phyloP scores from a whole-genome alignment of 345 rosid genomes.

The Boechera divaricarpa region DNA sequence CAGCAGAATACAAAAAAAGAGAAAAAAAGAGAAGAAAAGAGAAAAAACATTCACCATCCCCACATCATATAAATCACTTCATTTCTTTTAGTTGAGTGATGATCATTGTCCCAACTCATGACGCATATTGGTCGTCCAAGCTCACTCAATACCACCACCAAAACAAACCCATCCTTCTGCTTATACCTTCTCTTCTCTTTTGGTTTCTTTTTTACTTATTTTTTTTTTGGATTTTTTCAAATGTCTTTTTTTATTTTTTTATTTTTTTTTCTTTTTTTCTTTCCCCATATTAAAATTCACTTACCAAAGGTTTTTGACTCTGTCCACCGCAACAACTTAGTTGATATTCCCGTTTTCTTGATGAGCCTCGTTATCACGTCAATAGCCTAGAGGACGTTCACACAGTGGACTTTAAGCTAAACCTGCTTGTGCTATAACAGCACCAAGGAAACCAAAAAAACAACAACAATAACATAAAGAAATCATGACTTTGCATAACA shows the following conservation, averaged over 20 bases:
- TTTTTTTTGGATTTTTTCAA: slow-evolving; percentile 22
- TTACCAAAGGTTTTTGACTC: slow-evolving; percentile 38
- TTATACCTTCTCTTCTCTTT: background rate
- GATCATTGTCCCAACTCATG: slow-evolving; percentile 20
- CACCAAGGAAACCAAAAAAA: slow-evolving; percentile 28
- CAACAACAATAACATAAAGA: slow-evolving; percentile 32
- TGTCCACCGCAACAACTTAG: slow-evolving; percentile 31
- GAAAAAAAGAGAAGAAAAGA: background rate
- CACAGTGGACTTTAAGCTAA: slow-evolving; percentile 48
- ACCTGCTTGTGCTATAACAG: slow-evolving; percentile 43
- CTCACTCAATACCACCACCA: slow-evolving; percentile 14
- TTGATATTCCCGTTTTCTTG: slow-evolving; percentile 17
- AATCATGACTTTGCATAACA: slow-evolving; percentile 44
- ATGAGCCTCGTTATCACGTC: slow-evolving; percentile 42
- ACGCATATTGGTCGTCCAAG: slow-evolving; percentile 14
- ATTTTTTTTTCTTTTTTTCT: background rate
- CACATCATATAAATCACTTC: slow-evolving; percentile 28
- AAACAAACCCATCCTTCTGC: slow-evolving; percentile 30
- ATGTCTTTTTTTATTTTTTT: slow-evolving; percentile 18
- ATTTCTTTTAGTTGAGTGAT: slow-evolving; percentile 28
- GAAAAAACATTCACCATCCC: background rate
- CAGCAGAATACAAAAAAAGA: background rate
- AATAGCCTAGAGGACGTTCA: slow-evolving; percentile 46
- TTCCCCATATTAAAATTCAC: slow-evolving; percentile 24
- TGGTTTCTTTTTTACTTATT: background rate